Conservation (phyloP, 176 grass and related monocot genomes). For the Paspalum vaginatum region DNA sequence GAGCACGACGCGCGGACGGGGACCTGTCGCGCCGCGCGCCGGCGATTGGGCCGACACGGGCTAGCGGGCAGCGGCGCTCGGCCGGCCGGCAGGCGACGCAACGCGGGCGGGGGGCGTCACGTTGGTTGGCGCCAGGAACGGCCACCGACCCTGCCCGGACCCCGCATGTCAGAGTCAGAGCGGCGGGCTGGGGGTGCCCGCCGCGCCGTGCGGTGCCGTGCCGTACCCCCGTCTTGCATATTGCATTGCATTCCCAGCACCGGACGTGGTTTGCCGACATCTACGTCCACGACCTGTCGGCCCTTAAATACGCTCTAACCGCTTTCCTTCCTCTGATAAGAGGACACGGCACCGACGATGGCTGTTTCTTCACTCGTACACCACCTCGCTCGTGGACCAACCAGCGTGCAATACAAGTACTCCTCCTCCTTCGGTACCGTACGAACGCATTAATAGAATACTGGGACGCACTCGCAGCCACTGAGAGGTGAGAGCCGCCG, state of each 20-base stretch:
- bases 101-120: no score
- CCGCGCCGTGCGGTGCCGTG: neutral
- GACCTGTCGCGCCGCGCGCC: neutral
- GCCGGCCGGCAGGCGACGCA: neutral
- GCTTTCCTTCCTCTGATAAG: neutral
- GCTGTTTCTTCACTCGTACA: neutral
- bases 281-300: constrained; percentile 31
- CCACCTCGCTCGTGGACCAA: no score
- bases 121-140: no score
- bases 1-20: neutral
- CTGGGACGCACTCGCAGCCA: neutral
- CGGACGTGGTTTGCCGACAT: constrained; percentile 30
- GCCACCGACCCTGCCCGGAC: no score
- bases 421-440: no score
- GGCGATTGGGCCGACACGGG: neutral
- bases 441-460: neutral
- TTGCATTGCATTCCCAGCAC: neutral
- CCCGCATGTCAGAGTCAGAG: neutral
- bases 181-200: neutral
- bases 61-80: neutral
- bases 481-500: neutral
- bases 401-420: no score
- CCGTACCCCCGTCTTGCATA: neutral
- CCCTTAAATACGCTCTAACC: constrained; percentile 24
- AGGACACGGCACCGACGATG: neutral